These are phyloP conservation scores for Kentomonas sorsogonicus DNA, from an alignment of 208 protist genomes.

Conservation along the genomic window DNA sequence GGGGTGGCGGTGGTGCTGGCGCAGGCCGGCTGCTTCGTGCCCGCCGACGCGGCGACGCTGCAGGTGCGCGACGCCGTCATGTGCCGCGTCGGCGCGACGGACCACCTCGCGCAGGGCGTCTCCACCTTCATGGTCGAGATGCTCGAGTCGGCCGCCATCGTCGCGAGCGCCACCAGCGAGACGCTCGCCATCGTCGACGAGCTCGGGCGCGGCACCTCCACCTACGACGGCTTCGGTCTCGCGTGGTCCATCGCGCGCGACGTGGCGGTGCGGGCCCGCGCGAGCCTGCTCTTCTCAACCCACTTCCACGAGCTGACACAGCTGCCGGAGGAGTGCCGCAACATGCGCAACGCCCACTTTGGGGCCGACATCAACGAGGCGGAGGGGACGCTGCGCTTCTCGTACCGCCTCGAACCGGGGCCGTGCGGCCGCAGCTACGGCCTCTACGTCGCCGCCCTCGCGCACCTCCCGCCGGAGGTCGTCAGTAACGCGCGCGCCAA, in stretches of 20 bases:
- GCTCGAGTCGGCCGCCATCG: conserved; percentile 98
- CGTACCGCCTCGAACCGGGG: conserved; percentile 78
- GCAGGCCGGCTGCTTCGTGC: conserved; percentile 99
- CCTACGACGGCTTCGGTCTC: conserved; percentile 99
- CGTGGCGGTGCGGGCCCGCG: conserved; percentile 70
- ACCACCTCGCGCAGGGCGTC: conserved; percentile 91
- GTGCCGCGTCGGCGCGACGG: conserved; percentile 98
- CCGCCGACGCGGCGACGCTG: conserved; percentile 85
- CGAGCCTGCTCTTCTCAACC: conserved; percentile 97
- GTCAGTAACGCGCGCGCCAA: conserved; percentile 74
- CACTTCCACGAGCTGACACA: conserved; percentile 99
- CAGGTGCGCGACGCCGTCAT: conserved; percentile 93
- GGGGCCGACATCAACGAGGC: conserved; percentile 63
- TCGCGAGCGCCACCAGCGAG: conserved; percentile 88
- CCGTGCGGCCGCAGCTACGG: conserved; percentile 90
- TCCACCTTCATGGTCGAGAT: conserved; percentile 99
- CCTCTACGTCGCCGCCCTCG: conserved; percentile 89
- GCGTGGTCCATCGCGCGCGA: conserved; percentile 98
- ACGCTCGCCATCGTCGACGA: conserved; percentile 99
- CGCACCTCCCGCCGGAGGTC: conserved; percentile 79
- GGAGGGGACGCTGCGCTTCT: conserved; percentile 74
- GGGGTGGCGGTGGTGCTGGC: conserved; percentile 96
- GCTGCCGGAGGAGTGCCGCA: conserved; percentile 52
- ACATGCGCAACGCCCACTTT: conserved; percentile 80
- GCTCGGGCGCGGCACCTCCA: conserved; percentile 98